Percentiles rank a stretch among this genome's conserved stretches.
Evolutionary conservation across 2,329 filamentous ascomycete genomes (phyloP).

Genomic region (Pseudocercospora vitis): DNA sequence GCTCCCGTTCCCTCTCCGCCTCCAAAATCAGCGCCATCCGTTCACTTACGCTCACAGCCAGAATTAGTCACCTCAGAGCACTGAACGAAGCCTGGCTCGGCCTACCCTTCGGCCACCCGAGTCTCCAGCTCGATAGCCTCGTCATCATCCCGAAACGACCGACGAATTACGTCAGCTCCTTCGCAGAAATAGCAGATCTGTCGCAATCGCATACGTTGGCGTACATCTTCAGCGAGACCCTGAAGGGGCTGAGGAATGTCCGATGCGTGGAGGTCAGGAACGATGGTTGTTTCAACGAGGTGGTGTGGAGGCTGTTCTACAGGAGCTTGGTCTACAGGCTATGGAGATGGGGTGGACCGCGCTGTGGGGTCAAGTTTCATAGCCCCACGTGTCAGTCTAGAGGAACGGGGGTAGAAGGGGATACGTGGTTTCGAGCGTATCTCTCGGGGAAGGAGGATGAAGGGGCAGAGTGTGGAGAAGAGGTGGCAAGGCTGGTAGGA

Average conservation of each 20-base stretch:
- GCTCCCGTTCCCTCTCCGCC: constrained; percentile 22
- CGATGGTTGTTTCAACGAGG: constrained; percentile 36
- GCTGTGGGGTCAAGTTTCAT: constrained; percentile 35
- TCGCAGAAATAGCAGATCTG: constrained; percentile 40
- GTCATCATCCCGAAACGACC: constrained; percentile 37
- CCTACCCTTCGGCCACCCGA: constrained; percentile 36
- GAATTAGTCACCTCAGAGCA: constrained; percentile 35
- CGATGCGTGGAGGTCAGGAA: constrained; percentile 36
- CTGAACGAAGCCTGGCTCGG: constrained; percentile 40
- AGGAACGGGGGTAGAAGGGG: constrained; percentile 15
- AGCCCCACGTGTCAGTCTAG: constrained; percentile 20
- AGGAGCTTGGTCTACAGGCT: constrained; percentile 36
- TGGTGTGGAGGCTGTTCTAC: constrained; percentile 39
- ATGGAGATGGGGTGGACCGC: constrained; percentile 39
- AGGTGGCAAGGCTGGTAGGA: constrained; percentile 32
- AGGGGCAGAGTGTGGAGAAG: constrained; percentile 32
- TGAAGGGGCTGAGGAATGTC: constrained; percentile 36
- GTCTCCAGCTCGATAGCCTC: constrained; percentile 35
- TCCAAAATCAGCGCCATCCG: constrained; percentile 33
- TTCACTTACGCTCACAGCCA: constrained; percentile 37
- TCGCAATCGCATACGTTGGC: constrained; percentile 39
- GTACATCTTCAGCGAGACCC: constrained; percentile 40
- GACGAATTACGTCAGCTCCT: constrained; percentile 30
- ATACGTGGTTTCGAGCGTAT: constrained; percentile 25
- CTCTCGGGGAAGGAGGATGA: constrained; percentile 13